Evolutionary conservation across 805 yeast species (phyloP).

Genomic region (Wickerhamiella vanderwaltii): DNA sequence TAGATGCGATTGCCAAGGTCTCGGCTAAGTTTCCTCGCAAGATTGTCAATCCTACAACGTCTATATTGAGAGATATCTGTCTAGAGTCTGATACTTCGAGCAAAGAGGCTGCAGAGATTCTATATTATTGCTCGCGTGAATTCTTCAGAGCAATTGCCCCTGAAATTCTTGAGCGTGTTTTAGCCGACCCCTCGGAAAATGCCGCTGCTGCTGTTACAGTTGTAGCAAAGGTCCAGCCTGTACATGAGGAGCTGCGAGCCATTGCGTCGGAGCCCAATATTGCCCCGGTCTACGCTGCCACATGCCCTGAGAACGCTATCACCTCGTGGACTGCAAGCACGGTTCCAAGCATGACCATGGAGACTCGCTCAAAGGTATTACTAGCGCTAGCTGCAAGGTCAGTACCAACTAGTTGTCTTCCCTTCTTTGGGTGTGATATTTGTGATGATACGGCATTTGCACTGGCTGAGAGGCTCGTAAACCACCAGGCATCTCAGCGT

Average conservation of each 20-base stretch:
- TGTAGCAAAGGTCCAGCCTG: background rate
- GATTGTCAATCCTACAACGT: constrained; percentile 6
- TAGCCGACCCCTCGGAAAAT: constrained; percentile 1
- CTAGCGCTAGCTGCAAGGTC: background rate
- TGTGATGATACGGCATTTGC: background rate
- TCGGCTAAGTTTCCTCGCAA: constrained; percentile 2
- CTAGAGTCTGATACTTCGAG: background rate
- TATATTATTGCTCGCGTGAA: background rate
- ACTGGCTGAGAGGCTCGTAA: background rate
- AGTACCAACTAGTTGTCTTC: background rate
- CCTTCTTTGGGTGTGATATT: background rate
- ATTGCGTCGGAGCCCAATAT: background rate
- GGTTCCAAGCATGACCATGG: background rate
- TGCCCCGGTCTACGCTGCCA: constrained; percentile 1
- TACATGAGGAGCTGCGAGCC: background rate
- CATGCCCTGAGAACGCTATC: background rate
- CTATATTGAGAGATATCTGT: constrained; percentile 4
- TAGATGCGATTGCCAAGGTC: background rate
- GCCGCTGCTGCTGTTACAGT: background rate
- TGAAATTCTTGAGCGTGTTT: constrained; percentile 5
- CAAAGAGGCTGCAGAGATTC: constrained; percentile 6
- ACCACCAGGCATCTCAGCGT: background rate
- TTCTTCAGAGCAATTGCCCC: constrained; percentile 6
- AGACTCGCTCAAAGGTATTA: background rate
- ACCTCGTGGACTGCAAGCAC: background rate